These are phyloP conservation scores for Dothideomycetes sp. DNA, from an alignment of 2,329 filamentous ascomycete species.

Conservation along the genomic window DNA sequence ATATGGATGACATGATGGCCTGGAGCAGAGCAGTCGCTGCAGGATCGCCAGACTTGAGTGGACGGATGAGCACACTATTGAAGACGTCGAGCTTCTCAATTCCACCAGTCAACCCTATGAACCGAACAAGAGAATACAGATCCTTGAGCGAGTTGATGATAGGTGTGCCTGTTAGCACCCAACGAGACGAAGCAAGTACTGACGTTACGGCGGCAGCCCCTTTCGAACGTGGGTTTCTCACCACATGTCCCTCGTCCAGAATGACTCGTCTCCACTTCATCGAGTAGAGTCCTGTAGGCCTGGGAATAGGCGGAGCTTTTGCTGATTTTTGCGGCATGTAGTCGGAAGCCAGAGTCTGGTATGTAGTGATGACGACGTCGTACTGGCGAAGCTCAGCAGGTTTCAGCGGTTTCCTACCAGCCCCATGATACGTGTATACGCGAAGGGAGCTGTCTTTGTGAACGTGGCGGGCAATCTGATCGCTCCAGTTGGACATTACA, in stretches of 20 bases:
- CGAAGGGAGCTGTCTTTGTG: conserved; percentile 50
- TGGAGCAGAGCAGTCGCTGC: conserved; percentile 53
- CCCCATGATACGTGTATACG: conserved; percentile 65
- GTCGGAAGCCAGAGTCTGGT: conserved; percentile 63
- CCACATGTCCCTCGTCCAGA: conserved; percentile 73
- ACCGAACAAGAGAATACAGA: conserved; percentile 68
- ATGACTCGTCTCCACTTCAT: conserved; percentile 68
- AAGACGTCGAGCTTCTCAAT: conserved; percentile 65
- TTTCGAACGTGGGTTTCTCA: conserved; percentile 68
- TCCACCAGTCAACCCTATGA: conserved; percentile 64
- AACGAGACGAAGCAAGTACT: conserved; percentile 60
- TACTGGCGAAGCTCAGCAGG: conserved; percentile 49
- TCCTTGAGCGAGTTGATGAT: conserved; percentile 54
- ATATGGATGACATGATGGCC: conserved; percentile 68
- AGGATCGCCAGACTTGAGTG: conserved; percentile 47
- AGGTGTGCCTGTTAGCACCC: conserved; percentile 62
- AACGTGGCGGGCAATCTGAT: conserved; percentile 66
- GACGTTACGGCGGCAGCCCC: conserved; percentile 56
- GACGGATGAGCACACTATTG: conserved; percentile 58
- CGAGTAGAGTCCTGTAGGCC: conserved; percentile 45
- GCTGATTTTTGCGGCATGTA: conserved; percentile 41
- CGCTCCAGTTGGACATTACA: conserved; percentile 85
- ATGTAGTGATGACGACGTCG: conserved; percentile 75
- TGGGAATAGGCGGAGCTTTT: conserved; percentile 22
- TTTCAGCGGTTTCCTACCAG: conserved; percentile 41